Percentiles rank a stretch among this genome's conserved stretches.
Evolutionary conservation across 129 eudicot genomes (phyloP).

Genomic region (Flaveria brownii): DNA sequence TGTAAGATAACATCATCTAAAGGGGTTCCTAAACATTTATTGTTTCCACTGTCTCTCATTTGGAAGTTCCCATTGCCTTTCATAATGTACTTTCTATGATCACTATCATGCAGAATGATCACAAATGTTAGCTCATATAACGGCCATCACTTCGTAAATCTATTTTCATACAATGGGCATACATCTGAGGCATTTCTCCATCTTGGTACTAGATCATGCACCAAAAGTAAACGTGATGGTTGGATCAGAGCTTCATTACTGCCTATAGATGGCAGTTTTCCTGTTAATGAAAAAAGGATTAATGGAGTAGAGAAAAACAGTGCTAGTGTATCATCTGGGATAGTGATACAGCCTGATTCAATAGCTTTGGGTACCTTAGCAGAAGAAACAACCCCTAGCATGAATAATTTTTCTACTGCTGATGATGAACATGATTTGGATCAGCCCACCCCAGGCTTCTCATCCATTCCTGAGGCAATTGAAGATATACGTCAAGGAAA

Average conservation of each 20-base stretch:
- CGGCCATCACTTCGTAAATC: conserved; percentile 35
- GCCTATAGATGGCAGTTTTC: conserved; percentile 40
- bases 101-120: conserved; percentile 30
- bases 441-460: conserved; percentile 62
- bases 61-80: background rate
- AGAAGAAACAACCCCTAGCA: conserved; percentile 49
- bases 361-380: conserved; percentile 56
- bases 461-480: conserved; percentile 73
- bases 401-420: conserved; percentile 42
- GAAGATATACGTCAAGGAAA: conserved; percentile 87
- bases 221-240: conserved; percentile 30
- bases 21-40: background rate
- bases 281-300: conserved; percentile 33
- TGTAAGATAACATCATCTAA: background rate
- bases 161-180: conserved; percentile 32
- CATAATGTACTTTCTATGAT: background rate
- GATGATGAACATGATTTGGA: conserved; percentile 64
- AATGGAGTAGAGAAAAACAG: conserved; percentile 25
- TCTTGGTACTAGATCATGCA: conserved; percentile 31
- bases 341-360: conserved; percentile 61
- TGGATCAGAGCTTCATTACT: conserved; percentile 41
- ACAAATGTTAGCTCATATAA: conserved; percentile 40
- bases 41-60: background rate
- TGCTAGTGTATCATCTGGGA: conserved; percentile 45
- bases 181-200: conserved; percentile 39